Evolutionary conservation across 805 yeast species (phyloP), one percentile per base, ranked within the genome.

Genomic region (Metschnikowia aberdeeniae): DNA sequence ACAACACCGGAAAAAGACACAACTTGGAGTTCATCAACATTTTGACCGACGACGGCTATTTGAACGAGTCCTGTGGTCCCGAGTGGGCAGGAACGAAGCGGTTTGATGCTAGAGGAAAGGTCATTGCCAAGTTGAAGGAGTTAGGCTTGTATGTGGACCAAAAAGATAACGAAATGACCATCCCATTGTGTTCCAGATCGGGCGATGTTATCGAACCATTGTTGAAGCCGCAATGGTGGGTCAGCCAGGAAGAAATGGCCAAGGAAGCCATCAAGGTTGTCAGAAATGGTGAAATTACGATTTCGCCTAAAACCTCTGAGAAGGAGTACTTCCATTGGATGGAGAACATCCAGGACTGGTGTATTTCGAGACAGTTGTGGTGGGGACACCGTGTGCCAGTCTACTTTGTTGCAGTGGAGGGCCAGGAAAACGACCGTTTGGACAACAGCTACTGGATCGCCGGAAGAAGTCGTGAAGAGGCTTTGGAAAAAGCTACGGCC

Each of bases 161-260:
- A 70, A 76, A 83, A 65, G 97, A 89, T 66, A 92, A 93, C 64
- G 96, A 93, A 68, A 93, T 93, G 99, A 78, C 89, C 20, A 81
- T 93, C 51, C 99, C 99, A 56, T 70, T 79, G 43, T 93, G 99
- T 72, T 87, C 93, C 34, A 86, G 97, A 80, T 89, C 97, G 26
- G 97, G 97, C 55, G 99, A 93, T 70, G 75, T 93, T 53, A 90
- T 93, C 60, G 99, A 93, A 75, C 99, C 99, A 43, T 75, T 88
- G 61, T 77, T 93, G 72, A 93, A 93, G 73, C 99, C 99, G 50
- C 99, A 93, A 75, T 93, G 99, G 99, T 93, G 97, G 97, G 97
- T 93, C 54, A 73, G 87, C 50, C 97, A 90, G 72, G 77, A 76
- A 59, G 86, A 82, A 46, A 86, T 89, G 86, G 99, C 98, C 42